Percentiles rank a stretch among this genome's conserved stretches.
phyloP scores from a whole-genome alignment of 148 eudicot species.

The Pouteria glomerata region DNA sequence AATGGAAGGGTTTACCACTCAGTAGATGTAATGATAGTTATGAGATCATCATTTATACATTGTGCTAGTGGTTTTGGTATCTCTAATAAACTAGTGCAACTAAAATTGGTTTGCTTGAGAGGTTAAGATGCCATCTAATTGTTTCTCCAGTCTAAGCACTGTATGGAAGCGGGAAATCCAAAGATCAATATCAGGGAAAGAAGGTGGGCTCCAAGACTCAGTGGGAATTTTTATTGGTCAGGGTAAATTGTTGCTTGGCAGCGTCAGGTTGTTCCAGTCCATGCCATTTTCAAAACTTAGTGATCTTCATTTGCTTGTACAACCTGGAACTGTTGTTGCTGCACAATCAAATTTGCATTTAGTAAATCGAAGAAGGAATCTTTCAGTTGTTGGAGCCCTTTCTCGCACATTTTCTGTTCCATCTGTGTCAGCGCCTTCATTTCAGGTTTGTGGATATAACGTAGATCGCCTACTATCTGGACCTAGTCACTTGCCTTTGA shows the following conservation, averaged over 20 bases:
- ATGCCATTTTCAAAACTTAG: slow-evolving; percentile 23
- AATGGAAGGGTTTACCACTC: slow-evolving; percentile 6
- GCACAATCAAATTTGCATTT: slow-evolving; percentile 49
- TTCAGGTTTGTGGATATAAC: slow-evolving; percentile 61
- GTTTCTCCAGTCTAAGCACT: slow-evolving; percentile 38
- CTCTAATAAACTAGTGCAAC: slow-evolving; percentile 9
- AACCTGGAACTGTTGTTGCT: slow-evolving; percentile 44
- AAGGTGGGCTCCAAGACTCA: slow-evolving; percentile 30
- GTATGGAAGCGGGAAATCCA: slow-evolving; percentile 35
- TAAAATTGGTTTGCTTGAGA: slow-evolving; percentile 23
- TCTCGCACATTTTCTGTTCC: slow-evolving; percentile 68
- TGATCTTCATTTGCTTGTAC: slow-evolving; percentile 36
- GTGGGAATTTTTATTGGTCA: slow-evolving; percentile 38
- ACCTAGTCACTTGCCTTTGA: slow-evolving; percentile 13
- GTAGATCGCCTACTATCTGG: slow-evolving; percentile 42
- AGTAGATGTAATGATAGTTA: slow-evolving; percentile 26
- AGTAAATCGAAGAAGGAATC: slow-evolving; percentile 34
- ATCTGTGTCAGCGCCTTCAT: slow-evolving; percentile 72
- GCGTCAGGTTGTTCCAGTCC: slow-evolving; percentile 31
- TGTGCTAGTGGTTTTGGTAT: slow-evolving; percentile 19
- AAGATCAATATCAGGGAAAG: slow-evolving; percentile 34
- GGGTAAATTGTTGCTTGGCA: slow-evolving; percentile 41
- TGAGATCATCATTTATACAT: slow-evolving; percentile 29
- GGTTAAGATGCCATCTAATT: slow-evolving; percentile 56
- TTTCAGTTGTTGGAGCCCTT: slow-evolving; percentile 53